Percentiles rank a stretch among this genome's conserved stretches.
Conservation (phyloP, 768 basidiomycete genomes). For the Cubamyces lactineus region DNA sequence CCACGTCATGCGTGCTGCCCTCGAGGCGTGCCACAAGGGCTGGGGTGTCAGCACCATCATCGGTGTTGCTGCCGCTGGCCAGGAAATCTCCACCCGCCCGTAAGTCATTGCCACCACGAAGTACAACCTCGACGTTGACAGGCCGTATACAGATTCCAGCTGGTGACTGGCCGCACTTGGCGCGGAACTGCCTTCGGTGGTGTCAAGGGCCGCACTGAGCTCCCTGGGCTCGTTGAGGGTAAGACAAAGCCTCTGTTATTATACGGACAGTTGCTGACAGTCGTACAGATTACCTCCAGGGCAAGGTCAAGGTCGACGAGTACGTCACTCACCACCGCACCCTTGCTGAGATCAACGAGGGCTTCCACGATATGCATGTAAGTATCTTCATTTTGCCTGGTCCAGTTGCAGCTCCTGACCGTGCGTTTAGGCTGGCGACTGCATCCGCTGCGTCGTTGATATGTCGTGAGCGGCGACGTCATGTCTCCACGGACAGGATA, state of each 20-base stretch:
- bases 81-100: constrained; percentile 58
- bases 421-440: constrained; percentile 66
- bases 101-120: constrained; percentile 23
- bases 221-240: constrained; percentile 94
- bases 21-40: constrained; percentile 99
- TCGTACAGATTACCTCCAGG: constrained; percentile 72
- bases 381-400: constrained; percentile 38
- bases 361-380: constrained; percentile 97
- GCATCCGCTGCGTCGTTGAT: constrained; percentile 94
- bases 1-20: constrained; percentile 90
- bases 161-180: constrained; percentile 91
- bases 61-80: constrained; percentile 95
- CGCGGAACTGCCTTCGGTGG: constrained; percentile 96
- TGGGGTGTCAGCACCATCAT: constrained; percentile 98
- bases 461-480: constrained; percentile 48
- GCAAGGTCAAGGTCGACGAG: constrained; percentile 89
- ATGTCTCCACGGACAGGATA: neutral
- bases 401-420: constrained; percentile 15
- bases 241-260: constrained; percentile 19
- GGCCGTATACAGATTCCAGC: constrained; percentile 44
- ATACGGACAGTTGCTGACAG: constrained; percentile 11
- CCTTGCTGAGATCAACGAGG: constrained; percentile 77
- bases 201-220: constrained; percentile 95
- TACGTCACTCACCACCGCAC: constrained; percentile 89
- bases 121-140: too few relatives aligned